Evolutionary conservation across 208 protist genomes (phyloP).

Genomic region (Leishmania tarentolae): DNA sequence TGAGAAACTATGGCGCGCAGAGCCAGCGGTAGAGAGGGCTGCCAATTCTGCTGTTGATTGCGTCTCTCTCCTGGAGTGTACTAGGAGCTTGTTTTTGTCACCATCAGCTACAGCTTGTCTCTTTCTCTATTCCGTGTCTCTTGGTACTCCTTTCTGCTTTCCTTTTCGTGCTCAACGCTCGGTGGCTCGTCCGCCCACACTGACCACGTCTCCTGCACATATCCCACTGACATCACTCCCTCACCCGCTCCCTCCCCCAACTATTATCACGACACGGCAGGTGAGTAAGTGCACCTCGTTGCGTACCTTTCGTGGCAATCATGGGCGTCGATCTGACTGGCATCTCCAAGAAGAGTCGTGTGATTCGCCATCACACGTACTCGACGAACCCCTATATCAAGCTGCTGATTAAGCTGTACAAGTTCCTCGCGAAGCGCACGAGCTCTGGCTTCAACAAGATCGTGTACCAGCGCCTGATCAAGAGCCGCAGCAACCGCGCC

Average conservation of each 20-base stretch:
- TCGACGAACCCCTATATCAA: constrained; percentile 98
- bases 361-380: constrained; percentile 94
- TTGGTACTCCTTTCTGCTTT: not conserved
- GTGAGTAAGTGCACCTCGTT: not conserved
- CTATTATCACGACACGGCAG: not conserved
- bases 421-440: constrained; percentile 98
- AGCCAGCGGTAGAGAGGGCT: not conserved
- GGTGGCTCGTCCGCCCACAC: not conserved
- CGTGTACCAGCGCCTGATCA: constrained; percentile 96
- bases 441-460: constrained; percentile 98
- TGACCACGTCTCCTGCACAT: not conserved
- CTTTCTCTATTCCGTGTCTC: not conserved
- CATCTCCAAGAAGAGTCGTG: constrained; percentile 90
- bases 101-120: not conserved
- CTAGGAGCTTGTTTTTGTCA: not conserved
- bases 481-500: constrained; percentile 96
- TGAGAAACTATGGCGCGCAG: not conserved
- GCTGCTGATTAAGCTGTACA: constrained; percentile 99
- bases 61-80: not conserved
- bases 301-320: constrained; percentile 17
- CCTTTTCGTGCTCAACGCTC: not conserved
- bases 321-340: constrained; percentile 93
- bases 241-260: not conserved
- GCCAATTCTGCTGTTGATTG: not conserved
- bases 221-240: not conserved